A percentile compares a stretch with the other conserved stretches of the same genome.
phyloP scores from a whole-genome alignment of 2,329 filamentous ascomycete species.

The Phyllachora maydis region DNA sequence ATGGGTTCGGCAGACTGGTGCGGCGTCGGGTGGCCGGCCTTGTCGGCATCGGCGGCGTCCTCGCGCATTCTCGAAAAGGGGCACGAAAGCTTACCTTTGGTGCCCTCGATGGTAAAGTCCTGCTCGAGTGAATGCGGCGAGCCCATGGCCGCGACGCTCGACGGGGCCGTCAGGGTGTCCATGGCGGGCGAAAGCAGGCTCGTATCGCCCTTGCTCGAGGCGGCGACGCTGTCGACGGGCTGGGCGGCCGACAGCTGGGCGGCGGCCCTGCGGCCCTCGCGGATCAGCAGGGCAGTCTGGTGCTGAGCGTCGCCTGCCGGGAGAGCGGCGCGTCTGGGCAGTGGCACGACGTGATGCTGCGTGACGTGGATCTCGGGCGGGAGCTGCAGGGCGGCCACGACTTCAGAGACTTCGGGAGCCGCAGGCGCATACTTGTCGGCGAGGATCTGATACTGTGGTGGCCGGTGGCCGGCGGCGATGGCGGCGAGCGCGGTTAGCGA shows the following conservation, averaged over 20 bases:
- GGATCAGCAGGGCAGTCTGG: constrained; percentile 40
- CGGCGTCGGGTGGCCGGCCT: constrained; percentile 13
- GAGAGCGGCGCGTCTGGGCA: constrained; percentile 26
- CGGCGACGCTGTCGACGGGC: constrained; percentile 27
- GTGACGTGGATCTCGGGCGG: constrained; percentile 28
- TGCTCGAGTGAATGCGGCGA: too few species aligned
- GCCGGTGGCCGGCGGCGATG: too few species aligned
- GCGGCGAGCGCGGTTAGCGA: too few species aligned
- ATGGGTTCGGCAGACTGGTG: constrained; percentile 37
- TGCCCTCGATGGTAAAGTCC: constrained; percentile 78
- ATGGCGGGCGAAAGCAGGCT: constrained; percentile 15
- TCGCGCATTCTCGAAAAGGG: constrained; percentile 43
- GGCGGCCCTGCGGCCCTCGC: constrained; percentile 40
- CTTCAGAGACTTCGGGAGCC: constrained; percentile 44
- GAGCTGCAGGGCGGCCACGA: constrained; percentile 43
- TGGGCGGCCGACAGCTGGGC: constrained; percentile 24
- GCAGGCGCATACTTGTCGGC: constrained; percentile 48
- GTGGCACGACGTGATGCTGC: constrained; percentile 26
- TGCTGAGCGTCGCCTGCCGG: constrained; percentile 26
- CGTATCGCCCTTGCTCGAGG: constrained; percentile 26
- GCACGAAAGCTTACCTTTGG: constrained; percentile 59
- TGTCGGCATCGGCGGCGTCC: constrained; percentile 7
- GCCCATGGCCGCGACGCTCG: too few species aligned
- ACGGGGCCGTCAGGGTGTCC: constrained; percentile 30
- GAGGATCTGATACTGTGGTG: constrained; percentile 43